Percentiles rank a stretch among this genome's conserved stretches.
Conservation (phyloP, 73 alveolate species). For the Urostyla sp. region DNA sequence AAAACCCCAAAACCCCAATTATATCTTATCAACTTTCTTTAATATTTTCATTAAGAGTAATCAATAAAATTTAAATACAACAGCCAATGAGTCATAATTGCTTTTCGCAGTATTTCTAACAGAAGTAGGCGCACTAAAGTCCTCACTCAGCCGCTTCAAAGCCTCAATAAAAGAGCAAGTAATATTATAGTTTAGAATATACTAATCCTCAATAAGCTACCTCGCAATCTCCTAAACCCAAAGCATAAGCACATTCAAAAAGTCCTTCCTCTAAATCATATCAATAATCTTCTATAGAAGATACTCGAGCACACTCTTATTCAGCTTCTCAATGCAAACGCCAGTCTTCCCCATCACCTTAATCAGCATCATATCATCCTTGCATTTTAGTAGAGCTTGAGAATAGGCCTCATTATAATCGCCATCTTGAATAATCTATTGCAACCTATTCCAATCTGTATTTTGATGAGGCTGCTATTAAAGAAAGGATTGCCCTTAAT, state of each 20-base stretch:
- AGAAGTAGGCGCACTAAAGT: not conserved
- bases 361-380: constrained; percentile 17
- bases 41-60: not conserved
- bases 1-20: constrained; percentile 12
- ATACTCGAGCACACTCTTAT: not conserved
- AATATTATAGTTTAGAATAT: not conserved
- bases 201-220: not conserved
- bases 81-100: not conserved
- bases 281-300: not conserved
- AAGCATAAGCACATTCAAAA: not conserved
- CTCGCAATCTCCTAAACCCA: constrained; percentile 3
- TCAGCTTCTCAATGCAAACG: not conserved
- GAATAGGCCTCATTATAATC: constrained; percentile 8
- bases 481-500: not conserved
- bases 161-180: not conserved
- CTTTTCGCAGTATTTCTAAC: not conserved
- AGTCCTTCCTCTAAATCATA: not conserved
- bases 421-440: not conserved
- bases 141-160: constrained; percentile 14
- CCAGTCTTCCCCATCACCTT: constrained; percentile 21
- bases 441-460: constrained; percentile 6
- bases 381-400: not conserved
- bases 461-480: not conserved
- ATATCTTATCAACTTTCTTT: not conserved
- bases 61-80: constrained; percentile 11